phyloP scores from a whole-genome alignment of 192 early-diverging fungal species.

The Mortierella alpina region DNA sequence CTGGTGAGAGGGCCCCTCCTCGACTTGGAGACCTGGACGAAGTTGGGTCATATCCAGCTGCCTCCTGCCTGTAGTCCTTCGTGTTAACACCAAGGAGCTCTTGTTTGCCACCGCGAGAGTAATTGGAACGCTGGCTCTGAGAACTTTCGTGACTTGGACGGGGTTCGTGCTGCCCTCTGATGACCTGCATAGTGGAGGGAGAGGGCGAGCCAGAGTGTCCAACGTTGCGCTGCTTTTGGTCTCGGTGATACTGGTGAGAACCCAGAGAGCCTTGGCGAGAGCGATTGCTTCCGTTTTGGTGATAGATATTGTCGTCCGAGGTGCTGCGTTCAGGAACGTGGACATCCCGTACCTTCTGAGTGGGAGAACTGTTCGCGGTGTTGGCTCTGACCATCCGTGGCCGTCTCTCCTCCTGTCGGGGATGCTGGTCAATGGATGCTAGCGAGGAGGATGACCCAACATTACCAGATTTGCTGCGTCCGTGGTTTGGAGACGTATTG shows the following conservation, averaged over 20 bases:
- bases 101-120: neutral
- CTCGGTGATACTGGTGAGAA: conserved; percentile 8
- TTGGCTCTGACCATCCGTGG: conserved; percentile 16
- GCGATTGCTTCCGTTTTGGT: conserved; percentile 1
- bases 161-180: neutral
- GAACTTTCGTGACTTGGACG: conserved; percentile 29
- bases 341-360: neutral
- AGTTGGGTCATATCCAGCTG: neutral
- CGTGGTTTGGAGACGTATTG: neutral
- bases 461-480: neutral
- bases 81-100: neutral
- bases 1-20: neutral
- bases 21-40: neutral
- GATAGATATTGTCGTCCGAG: conserved; percentile 23
- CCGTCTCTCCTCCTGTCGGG: conserved; percentile 11
- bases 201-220: neutral
- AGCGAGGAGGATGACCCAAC: conserved; percentile 22
- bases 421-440: conserved; percentile 19
- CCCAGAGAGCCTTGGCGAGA: neutral
- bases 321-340: conserved; percentile 26
- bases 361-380: neutral
- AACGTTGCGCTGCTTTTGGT: neutral
- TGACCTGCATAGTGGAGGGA: neutral
- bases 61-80: neutral
- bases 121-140: conserved; percentile 5